Percentiles rank a stretch among this genome's conserved stretches.
phyloP scores from a whole-genome alignment of 345 rosid genomes.

The Gossypium arboreum region DNA sequence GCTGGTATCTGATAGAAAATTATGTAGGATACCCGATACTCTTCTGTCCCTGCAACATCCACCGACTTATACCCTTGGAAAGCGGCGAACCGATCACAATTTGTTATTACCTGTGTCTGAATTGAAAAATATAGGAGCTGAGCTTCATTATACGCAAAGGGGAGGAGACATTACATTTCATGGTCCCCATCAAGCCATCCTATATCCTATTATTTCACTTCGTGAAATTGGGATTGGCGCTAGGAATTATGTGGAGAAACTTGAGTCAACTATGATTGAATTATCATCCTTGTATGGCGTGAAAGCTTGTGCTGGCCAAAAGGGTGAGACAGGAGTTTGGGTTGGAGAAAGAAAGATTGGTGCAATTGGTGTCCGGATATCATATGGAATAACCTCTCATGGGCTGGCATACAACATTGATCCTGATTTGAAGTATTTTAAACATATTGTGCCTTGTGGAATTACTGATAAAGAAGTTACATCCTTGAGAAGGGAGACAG shows the following conservation, averaged over 20 bases:
- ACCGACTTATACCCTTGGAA: constrained; percentile 80
- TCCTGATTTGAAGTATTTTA: constrained; percentile 78
- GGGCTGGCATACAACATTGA: constrained; percentile 82
- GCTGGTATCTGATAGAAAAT: constrained; percentile 53
- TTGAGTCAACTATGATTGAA: constrained; percentile 72
- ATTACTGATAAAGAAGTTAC: constrained; percentile 82
- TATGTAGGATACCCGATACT: constrained; percentile 50
- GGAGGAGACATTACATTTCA: constrained; percentile 93
- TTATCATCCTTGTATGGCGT: constrained; percentile 65
- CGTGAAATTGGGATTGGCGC: constrained; percentile 71
- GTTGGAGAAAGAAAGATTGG: constrained; percentile 85
- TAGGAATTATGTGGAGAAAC: constrained; percentile 69
- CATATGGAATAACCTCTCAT: constrained; percentile 75
- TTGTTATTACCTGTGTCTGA: constrained; percentile 59
- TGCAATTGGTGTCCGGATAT: constrained; percentile 81
- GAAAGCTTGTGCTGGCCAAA: constrained; percentile 58
- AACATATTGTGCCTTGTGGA: constrained; percentile 91
- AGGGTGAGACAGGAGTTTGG: constrained; percentile 89
- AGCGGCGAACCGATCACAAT: constrained; percentile 77
- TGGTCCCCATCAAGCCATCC: constrained; percentile 79
- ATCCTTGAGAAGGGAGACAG: constrained; percentile 68
- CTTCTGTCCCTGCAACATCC: constrained; percentile 80
- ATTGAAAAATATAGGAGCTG: constrained; percentile 64
- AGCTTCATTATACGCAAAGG: constrained; percentile 84
- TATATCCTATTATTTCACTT: constrained; percentile 75